These are phyloP conservation scores for Emydomyces testavorans DNA, from an alignment of 2,329 filamentous ascomycete genomes.

Conservation along the genomic window DNA sequence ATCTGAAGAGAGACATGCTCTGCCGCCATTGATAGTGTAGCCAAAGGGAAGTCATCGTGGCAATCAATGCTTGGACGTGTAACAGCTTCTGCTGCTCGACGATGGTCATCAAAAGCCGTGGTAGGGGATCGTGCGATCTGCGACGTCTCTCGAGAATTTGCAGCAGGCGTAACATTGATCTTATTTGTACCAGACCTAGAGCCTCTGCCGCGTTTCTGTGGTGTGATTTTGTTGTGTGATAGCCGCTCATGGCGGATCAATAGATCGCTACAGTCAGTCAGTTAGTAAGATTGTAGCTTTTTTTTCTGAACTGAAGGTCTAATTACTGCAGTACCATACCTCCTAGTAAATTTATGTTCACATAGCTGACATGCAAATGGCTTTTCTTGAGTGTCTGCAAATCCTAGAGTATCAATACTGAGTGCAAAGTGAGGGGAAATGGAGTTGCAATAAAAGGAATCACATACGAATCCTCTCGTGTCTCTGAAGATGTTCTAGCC, in stretches of 20 bases:
- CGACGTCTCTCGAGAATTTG: constrained; percentile 20
- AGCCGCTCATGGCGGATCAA: constrained; percentile 40
- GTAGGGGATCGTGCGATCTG: neutral
- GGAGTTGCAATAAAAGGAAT: neutral
- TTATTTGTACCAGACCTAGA: constrained; percentile 19
- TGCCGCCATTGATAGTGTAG: constrained; percentile 33
- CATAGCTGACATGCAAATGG: constrained; percentile 41
- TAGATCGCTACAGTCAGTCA: constrained; percentile 30
- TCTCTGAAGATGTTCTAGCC: constrained; percentile 40
- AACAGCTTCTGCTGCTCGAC: neutral
- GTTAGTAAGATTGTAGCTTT: neutral
- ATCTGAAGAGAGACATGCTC: constrained; percentile 31
- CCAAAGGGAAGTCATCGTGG: constrained; percentile 25
- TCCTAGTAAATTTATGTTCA: constrained; percentile 39
- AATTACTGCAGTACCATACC: constrained; percentile 21
- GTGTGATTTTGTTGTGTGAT: constrained; percentile 34
- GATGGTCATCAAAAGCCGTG: constrained; percentile 27
- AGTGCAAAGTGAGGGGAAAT: neutral
- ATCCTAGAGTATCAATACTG: neutral
- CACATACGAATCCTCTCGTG: constrained; percentile 31
- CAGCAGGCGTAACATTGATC: neutral
- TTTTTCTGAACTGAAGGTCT: too few species aligned
- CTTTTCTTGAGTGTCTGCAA: constrained; percentile 39
- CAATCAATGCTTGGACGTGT: constrained; percentile 4
- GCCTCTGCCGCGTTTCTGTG: constrained; percentile 26